Evolutionary conservation across 768 basidiomycete genomes (phyloP).

Genomic region (Mycena capillaripes): DNA sequence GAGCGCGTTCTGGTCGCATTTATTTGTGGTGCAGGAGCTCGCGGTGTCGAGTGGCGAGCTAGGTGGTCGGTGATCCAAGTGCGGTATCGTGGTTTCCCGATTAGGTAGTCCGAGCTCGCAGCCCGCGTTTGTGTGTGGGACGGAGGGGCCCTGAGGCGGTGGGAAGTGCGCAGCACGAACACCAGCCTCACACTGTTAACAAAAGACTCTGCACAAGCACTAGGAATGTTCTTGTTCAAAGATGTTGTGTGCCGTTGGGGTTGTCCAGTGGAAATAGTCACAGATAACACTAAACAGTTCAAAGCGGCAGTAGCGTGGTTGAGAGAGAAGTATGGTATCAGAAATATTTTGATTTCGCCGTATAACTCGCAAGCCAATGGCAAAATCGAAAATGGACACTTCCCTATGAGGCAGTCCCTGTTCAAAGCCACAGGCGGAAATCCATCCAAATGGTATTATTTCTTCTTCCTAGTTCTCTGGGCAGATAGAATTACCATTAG

Average conservation of each 20-base stretch:
- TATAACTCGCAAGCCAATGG: neutral
- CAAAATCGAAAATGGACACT: neutral
- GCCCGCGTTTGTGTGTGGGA: no score
- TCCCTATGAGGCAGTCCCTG: neutral
- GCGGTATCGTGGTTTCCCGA: no score
- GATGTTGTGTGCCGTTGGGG: neutral
- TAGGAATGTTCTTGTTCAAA: neutral
- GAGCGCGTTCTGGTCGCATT: no score
- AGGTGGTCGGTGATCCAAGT: no score
- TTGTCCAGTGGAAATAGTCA: neutral
- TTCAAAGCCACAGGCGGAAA: neutral
- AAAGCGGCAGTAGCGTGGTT: neutral
- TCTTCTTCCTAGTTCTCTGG: conserved; percentile 48
- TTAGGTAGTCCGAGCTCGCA: no score
- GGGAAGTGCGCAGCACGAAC: no score
- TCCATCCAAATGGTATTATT: conserved; percentile 45
- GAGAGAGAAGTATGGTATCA: neutral
- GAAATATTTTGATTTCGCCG: neutral
- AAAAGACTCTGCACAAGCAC: neutral
- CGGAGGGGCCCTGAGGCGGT: no score
- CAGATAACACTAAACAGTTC: neutral
- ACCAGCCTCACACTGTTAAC: no score
- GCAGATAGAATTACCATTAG: conserved; percentile 47
- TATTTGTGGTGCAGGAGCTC: no score
- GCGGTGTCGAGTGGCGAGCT: no score